Conservation (phyloP, 768 basidiomycete genomes). For the Asterophora parasitica region DNA sequence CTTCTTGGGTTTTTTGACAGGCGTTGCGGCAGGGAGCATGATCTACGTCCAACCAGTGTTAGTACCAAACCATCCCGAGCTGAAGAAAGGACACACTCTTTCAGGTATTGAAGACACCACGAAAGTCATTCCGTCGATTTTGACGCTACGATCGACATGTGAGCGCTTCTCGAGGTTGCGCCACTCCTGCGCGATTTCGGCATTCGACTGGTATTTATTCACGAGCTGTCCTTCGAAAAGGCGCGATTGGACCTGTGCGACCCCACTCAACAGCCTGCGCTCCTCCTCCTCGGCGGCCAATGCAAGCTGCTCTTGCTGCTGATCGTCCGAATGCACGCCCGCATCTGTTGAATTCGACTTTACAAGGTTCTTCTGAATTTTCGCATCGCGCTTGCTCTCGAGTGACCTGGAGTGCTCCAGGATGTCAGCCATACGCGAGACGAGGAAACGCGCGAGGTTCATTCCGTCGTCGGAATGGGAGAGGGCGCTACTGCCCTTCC, state of each 20-base stretch:
- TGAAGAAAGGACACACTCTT: slow-evolving; percentile 5
- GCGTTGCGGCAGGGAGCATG: slow-evolving; percentile 11
- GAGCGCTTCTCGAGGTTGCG: slow-evolving; percentile 40
- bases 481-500: slow-evolving; percentile 54
- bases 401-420: slow-evolving; percentile 39
- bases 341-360: slow-evolving; percentile 7
- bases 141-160: slow-evolving; percentile 34
- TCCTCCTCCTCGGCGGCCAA: slow-evolving; percentile 53
- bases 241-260: slow-evolving; percentile 55
- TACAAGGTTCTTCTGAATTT: slow-evolving; percentile 37
- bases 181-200: slow-evolving; percentile 45
- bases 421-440: slow-evolving; percentile 39
- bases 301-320: slow-evolving; percentile 22
- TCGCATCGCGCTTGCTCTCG: slow-evolving; percentile 38
- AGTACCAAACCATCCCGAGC: background rate
- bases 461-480: slow-evolving; percentile 31
- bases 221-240: slow-evolving; percentile 53
- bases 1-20: slow-evolving; percentile 25
- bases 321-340: slow-evolving; percentile 1
- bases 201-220: slow-evolving; percentile 28
- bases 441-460: slow-evolving; percentile 39
- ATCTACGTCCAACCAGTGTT: slow-evolving; percentile 11
- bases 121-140: slow-evolving; percentile 25
- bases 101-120: slow-evolving; percentile 18
- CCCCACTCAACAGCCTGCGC: slow-evolving; percentile 41